phyloP scores from a whole-genome alignment of 257 asterid genomes.

The Hygrophila difformis region DNA sequence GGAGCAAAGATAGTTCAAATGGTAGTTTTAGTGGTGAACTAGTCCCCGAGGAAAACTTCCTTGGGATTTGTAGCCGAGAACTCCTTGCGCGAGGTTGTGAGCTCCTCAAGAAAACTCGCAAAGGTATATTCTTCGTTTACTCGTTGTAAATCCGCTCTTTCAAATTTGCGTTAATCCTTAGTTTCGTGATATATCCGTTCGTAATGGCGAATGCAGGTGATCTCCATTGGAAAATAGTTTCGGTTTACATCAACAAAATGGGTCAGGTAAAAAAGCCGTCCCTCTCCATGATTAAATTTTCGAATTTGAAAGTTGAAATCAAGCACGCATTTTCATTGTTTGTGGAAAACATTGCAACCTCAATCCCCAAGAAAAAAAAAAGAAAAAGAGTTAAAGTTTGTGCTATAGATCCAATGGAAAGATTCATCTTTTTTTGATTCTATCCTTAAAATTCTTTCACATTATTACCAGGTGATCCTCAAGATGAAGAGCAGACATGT shows the following conservation, averaged over 20 bases:
- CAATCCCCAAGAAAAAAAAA: conserved; percentile 8
- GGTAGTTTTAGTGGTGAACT: conserved; percentile 81
- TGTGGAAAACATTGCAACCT: background rate
- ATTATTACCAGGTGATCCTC: conserved; percentile 54
- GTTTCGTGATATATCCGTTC: conserved; percentile 3
- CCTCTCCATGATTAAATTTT: conserved; percentile 13
- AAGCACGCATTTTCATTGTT: too few relatives aligned
- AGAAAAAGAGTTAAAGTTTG: conserved; percentile 19
- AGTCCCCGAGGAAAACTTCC: conserved; percentile 80
- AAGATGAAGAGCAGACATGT: conserved; percentile 96
- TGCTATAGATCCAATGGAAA: conserved; percentile 5
- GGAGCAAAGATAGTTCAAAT: conserved; percentile 54
- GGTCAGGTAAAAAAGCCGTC: conserved; percentile 77
- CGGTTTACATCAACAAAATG: conserved; percentile 68
- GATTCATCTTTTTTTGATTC: conserved; percentile 25
- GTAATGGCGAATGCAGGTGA: conserved; percentile 53
- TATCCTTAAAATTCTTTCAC: conserved; percentile 22
- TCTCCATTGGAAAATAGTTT: conserved; percentile 95
- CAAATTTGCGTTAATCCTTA: too few relatives aligned
- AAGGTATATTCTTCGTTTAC: conserved; percentile 30
- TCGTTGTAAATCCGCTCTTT: too few relatives aligned
- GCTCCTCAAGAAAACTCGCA: conserved; percentile 81
- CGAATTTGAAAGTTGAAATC: background rate
- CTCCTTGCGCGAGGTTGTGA: conserved; percentile 87
- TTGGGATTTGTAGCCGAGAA: conserved; percentile 81